Percentiles rank a stretch among this genome's conserved stretches.
Conservation (phyloP, 805 yeast genomes). For the Wickerhamomyces chambardii region DNA sequence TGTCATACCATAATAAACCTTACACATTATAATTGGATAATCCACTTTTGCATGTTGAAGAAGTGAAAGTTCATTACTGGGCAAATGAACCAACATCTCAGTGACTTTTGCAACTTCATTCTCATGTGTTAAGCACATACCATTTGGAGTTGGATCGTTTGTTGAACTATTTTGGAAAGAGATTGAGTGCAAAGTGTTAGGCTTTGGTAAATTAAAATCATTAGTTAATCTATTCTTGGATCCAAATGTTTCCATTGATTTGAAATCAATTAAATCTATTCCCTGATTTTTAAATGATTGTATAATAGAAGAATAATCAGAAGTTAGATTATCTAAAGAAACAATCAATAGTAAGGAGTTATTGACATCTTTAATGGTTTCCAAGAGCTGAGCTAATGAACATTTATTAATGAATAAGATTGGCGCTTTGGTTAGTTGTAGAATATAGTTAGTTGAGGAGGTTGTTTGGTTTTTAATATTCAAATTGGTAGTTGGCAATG, state of each 20-base stretch:
- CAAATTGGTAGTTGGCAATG: conserved; percentile 31
- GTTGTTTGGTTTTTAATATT: too few relatives aligned
- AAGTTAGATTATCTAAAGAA: conserved; percentile 7
- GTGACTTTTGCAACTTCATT: conserved; percentile 33
- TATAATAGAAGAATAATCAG: background rate
- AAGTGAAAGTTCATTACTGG: conserved; percentile 12
- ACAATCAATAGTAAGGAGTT: conserved; percentile 7
- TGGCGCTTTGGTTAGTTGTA: conserved; percentile 43
- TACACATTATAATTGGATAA: conserved; percentile 6
- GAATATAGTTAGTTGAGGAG: conserved; percentile 41
- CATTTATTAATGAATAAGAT: conserved; percentile 35
- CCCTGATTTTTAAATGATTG: conserved; percentile 4
- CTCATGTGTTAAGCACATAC: conserved; percentile 55
- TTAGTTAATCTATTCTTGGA: conserved; percentile 18
- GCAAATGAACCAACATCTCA: conserved; percentile 17
- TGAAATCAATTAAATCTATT: conserved; percentile 24
- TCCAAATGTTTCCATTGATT: conserved; percentile 21
- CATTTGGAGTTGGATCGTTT: conserved; percentile 69
- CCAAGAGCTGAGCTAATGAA: conserved; percentile 30
- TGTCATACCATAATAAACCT: conserved; percentile 69
- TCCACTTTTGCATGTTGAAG: too few relatives aligned
- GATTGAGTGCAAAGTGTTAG: conserved; percentile 44
- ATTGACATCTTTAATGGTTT: conserved; percentile 12
- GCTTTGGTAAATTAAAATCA: conserved; percentile 26
- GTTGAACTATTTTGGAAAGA: conserved; percentile 65